Evolutionary conservation across 208 protist species (phyloP).

Genomic region (Herpetomonas samuelpessoai): DNA sequence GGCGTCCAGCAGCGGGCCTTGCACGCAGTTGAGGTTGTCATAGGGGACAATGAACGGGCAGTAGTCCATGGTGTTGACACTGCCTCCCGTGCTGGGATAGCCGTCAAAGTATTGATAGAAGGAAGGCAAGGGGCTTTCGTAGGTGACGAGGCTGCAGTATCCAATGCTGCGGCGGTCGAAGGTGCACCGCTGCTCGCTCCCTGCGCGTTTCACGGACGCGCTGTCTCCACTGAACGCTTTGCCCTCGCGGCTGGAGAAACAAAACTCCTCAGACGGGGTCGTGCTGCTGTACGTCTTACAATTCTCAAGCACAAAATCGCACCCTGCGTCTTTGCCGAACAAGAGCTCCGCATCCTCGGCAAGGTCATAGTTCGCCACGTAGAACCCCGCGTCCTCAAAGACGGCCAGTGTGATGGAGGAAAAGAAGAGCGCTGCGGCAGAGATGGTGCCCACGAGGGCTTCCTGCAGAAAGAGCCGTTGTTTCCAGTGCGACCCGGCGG

Average conservation of each 20-base stretch:
- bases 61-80: conserved; percentile 42
- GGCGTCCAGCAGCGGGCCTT: conserved; percentile 16
- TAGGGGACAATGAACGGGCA: conserved; percentile 34
- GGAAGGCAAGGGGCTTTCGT: conserved; percentile 14
- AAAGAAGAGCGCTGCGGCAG: conserved; percentile 27
- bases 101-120: conserved; percentile 46
- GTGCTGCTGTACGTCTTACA: conserved; percentile 29
- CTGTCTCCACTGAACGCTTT: no score
- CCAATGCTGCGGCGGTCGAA: conserved; percentile 29
- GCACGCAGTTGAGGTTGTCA: conserved; percentile 30
- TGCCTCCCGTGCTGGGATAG: conserved; percentile 22
- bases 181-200: conserved; percentile 32
- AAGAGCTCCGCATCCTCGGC: conserved; percentile 41
- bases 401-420: conserved; percentile 55
- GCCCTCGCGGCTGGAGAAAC: conserved; percentile 24
- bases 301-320: conserved; percentile 40
- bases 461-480: conserved; percentile 58
- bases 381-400: conserved; percentile 58
- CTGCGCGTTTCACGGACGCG: no score
- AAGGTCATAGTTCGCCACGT: conserved; percentile 38
- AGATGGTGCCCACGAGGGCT: conserved; percentile 36
- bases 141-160: conserved; percentile 26
- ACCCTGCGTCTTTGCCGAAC: conserved; percentile 35
- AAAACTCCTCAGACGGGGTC: conserved; percentile 36
- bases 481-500: conserved; percentile 58